phyloP scores from a whole-genome alignment of 139 green algal genomes.

The Coelastrella sp. region DNA sequence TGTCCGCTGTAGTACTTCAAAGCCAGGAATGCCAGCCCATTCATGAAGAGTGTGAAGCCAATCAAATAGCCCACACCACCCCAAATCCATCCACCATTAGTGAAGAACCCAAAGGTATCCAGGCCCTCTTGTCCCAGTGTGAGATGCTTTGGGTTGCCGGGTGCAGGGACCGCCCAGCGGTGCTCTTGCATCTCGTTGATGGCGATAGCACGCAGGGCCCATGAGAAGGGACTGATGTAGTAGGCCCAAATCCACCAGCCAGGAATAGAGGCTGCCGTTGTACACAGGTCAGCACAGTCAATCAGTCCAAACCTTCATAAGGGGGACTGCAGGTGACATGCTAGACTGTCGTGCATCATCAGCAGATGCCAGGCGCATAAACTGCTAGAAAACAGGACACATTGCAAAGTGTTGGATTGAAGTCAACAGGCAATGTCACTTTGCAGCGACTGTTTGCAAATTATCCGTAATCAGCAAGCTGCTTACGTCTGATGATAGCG shows the following conservation, averaged over 20 bases:
- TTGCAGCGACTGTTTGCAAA: no score
- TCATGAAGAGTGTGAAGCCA: conserved; percentile 28
- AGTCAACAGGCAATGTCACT: no score
- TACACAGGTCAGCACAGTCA: no score
- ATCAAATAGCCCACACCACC: background rate
- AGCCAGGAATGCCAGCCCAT: background rate
- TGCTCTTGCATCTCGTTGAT: conserved; percentile 76
- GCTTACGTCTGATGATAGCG: conserved; percentile 65
- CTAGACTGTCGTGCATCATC: no score
- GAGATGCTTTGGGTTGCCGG: background rate
- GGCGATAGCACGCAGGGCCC: conserved; percentile 66
- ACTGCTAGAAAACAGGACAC: no score
- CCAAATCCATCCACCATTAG: conserved; percentile 47
- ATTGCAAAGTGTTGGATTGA: no score
- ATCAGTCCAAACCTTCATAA: no score
- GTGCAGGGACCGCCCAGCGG: conserved; percentile 52
- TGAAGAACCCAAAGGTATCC: conserved; percentile 69
- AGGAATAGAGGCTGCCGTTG: no score
- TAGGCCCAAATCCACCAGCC: conserved; percentile 69
- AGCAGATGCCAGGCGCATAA: no score
- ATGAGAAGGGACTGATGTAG: conserved; percentile 53
- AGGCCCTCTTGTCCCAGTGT: conserved; percentile 51
- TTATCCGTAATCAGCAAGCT: conserved; percentile 58
- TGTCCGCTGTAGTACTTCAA: conserved; percentile 47
- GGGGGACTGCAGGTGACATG: no score